Percentiles rank a stretch among this genome's conserved stretches.
These are phyloP conservation scores for Metschnikowia santaceciliae DNA, from an alignment of 805 yeast species.

Conservation along the genomic window DNA sequence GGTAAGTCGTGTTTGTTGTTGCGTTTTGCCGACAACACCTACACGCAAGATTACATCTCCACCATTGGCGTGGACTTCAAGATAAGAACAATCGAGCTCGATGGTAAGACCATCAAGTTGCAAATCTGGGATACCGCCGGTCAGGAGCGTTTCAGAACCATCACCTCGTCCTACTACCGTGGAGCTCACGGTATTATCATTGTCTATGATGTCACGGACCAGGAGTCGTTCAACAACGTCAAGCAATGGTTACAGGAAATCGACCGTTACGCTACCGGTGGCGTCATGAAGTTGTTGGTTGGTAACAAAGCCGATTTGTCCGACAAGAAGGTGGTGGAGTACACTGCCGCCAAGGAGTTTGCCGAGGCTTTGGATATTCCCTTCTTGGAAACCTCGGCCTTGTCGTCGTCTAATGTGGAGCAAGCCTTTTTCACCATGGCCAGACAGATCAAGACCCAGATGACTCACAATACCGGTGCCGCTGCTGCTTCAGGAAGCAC, in stretches of 20 bases:
- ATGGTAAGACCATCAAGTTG: conserved; percentile 94
- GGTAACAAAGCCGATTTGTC: conserved; percentile 95
- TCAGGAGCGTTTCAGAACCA: conserved; percentile 96
- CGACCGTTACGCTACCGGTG: conserved; percentile 96
- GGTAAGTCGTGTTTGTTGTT: conserved; percentile 94
- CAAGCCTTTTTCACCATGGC: conserved; percentile 99
- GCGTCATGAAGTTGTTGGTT: conserved; percentile 90
- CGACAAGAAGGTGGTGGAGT: conserved; percentile 93
- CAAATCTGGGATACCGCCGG: conserved; percentile 99
- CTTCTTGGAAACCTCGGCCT: conserved; percentile 93
- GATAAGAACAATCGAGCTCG: conserved; percentile 85
- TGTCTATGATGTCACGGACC: conserved; percentile 97
- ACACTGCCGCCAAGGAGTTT: conserved; percentile 94
- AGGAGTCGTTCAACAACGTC: conserved; percentile 91
- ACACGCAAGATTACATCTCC: conserved; percentile 93
- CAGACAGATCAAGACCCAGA: conserved; percentile 93
- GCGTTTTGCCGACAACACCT: conserved; percentile 96
- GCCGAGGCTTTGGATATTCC: conserved; percentile 94
- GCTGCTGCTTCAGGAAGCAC: conserved; percentile 31
- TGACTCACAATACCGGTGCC: conserved; percentile 61
- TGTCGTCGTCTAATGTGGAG: conserved; percentile 93
- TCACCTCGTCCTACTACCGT: conserved; percentile 94
- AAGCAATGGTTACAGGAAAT: conserved; percentile 98
- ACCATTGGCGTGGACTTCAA: conserved; percentile 97
- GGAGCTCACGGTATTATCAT: conserved; percentile 99